Conservation (phyloP, 768 basidiomycete genomes). For the Dioszegia hungarica region DNA sequence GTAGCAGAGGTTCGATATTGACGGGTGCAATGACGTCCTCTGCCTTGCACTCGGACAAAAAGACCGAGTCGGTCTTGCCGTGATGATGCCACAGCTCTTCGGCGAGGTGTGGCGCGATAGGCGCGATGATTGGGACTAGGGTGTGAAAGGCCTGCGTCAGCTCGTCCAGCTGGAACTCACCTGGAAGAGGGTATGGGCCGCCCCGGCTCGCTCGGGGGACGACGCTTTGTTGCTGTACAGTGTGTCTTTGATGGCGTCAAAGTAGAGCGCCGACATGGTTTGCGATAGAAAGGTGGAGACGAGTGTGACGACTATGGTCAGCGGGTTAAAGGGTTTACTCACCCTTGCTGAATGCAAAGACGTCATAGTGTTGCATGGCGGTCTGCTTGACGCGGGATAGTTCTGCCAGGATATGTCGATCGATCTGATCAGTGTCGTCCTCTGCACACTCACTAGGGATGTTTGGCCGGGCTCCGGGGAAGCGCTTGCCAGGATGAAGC, state of each 20-base stretch:
- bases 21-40: background rate
- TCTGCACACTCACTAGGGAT: background rate
- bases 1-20: background rate
- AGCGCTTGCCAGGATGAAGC: constrained; percentile 82
- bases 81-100: constrained; percentile 68
- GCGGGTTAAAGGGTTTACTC: background rate
- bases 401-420: constrained; percentile 81
- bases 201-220: constrained; percentile 61
- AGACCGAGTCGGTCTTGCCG: constrained; percentile 56
- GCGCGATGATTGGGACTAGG: constrained; percentile 69
- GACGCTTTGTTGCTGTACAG: constrained; percentile 66
- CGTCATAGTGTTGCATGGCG: constrained; percentile 64
- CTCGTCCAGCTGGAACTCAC: constrained; percentile 49
- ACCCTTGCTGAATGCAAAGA: constrained; percentile 82
- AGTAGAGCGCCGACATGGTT: constrained; percentile 83
- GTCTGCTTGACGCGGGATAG: constrained; percentile 65
- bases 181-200: constrained; percentile 67
- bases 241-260: constrained; percentile 83
- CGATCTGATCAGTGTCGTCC: constrained; percentile 56
- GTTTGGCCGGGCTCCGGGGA: constrained; percentile 42
- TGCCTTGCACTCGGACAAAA: constrained; percentile 63
- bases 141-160: constrained; percentile 59
- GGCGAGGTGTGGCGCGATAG: constrained; percentile 81
- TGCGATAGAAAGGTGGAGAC: constrained; percentile 73
- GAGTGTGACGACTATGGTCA: constrained; percentile 61